phyloP scores from a whole-genome alignment of 2,329 filamentous ascomycete genomes.

The Penicillium sp. region DNA sequence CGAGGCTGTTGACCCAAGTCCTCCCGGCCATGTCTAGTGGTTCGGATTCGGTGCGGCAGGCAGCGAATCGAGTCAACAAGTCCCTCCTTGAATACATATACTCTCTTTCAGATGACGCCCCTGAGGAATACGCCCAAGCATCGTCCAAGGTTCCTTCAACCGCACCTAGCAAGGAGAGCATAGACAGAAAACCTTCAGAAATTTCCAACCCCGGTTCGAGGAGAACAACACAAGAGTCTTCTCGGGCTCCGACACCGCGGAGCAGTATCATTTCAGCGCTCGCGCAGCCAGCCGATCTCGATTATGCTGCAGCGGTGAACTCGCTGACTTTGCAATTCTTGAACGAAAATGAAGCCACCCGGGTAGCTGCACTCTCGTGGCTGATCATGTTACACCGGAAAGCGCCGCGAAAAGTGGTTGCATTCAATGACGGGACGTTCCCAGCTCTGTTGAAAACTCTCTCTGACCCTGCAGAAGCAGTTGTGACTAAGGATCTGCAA shows the following conservation, averaged over 20 bases:
- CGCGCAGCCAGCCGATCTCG: conserved; percentile 69
- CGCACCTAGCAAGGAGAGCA: conserved; percentile 44
- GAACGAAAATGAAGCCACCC: conserved; percentile 94
- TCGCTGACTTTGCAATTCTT: conserved; percentile 91
- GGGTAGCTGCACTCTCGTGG: conserved; percentile 93
- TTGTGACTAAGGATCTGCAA: conserved; percentile 92
- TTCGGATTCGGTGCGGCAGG: conserved; percentile 85
- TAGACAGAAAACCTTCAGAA: conserved; percentile 46
- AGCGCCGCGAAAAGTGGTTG: conserved; percentile 88
- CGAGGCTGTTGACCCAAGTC: conserved; percentile 87
- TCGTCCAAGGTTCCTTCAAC: conserved; percentile 50
- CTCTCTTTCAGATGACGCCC: conserved; percentile 76
- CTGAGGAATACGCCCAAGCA: conserved; percentile 47
- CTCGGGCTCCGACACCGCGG: conserved; percentile 52
- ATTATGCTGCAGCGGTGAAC: conserved; percentile 93
- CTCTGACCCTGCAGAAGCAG: conserved; percentile 91
- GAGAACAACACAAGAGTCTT: conserved; percentile 39
- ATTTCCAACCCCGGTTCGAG: conserved; percentile 36
- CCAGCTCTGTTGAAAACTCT: conserved; percentile 94
- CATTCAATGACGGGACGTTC: conserved; percentile 97
- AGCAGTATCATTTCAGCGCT: conserved; percentile 55
- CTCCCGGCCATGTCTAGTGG: conserved; percentile 92
- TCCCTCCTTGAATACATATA: conserved; percentile 95
- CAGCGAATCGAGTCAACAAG: conserved; percentile 86
- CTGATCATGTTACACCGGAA: conserved; percentile 97